A percentile compares a stretch with the other conserved stretches of the same genome.
These are phyloP conservation scores for Cavenderia fasciculata DNA, from an alignment of 78 protist species.

Conservation along the genomic window DNA sequence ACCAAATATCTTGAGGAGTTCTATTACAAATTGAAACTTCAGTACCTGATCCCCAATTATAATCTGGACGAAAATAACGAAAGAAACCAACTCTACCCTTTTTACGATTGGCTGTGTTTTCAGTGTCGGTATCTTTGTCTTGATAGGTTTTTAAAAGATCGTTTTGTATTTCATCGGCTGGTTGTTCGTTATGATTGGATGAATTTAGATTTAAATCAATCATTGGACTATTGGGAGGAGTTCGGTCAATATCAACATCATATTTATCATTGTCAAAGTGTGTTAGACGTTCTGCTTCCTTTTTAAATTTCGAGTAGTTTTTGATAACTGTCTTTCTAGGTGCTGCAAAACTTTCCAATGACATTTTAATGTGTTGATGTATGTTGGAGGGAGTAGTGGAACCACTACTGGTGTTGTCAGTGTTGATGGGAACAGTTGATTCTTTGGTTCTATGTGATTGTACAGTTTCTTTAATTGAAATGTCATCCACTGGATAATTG, in stretches of 20 bases:
- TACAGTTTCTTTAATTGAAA: neutral
- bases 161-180: neutral
- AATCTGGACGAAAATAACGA: slow-evolving; percentile 57
- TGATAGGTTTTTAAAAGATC: slow-evolving; percentile 6
- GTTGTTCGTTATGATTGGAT: neutral
- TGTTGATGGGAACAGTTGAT: neutral
- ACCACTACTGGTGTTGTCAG: neutral
- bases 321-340: slow-evolving; percentile 26
- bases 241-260: slow-evolving; percentile 37
- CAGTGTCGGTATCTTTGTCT: slow-evolving; percentile 5
- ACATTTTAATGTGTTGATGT: slow-evolving; percentile 19
- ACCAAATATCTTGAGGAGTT: slow-evolving; percentile 11
- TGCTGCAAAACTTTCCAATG: slow-evolving; percentile 39
- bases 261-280: slow-evolving; percentile 27
- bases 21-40: slow-evolving; percentile 61
- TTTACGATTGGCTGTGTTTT: neutral
- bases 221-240: neutral
- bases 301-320: slow-evolving; percentile 17
- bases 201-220: neutral
- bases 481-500: slow-evolving; percentile 34
- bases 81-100: slow-evolving; percentile 27
- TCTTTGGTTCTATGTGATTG: slow-evolving; percentile 13
- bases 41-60: slow-evolving; percentile 74
- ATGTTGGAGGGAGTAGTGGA: neutral
- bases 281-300: slow-evolving; percentile 32